These are phyloP conservation scores for Nicotiana attenuata DNA, from an alignment of 257 asterid genomes.

Conservation along the genomic window DNA sequence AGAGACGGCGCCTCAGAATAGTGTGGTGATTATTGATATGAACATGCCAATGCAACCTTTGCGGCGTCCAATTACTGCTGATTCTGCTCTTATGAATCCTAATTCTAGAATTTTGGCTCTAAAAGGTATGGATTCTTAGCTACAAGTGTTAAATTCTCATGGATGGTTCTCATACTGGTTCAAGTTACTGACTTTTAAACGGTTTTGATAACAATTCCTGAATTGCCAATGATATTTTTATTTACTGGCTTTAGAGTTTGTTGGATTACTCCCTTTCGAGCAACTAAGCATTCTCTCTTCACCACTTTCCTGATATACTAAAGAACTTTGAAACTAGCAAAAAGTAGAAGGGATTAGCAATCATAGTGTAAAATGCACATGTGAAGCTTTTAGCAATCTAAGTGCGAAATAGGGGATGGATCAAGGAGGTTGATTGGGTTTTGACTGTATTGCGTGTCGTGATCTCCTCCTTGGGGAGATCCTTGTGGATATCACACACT, in stretches of 20 bases:
- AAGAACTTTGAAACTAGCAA: not conserved
- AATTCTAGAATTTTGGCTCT: slow-evolving; percentile 80
- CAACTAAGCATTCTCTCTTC: not conserved
- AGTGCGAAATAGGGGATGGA: not conserved
- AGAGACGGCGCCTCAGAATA: slow-evolving; percentile 92
- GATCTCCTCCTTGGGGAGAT: not conserved
- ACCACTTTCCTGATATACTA: not conserved
- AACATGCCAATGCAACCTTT: slow-evolving; percentile 94
- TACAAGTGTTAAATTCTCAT: not conserved
- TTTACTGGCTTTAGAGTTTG: not conserved
- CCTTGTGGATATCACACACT: not conserved
- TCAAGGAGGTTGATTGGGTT: not conserved
- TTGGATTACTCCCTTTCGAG: not conserved
- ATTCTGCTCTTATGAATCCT: slow-evolving; percentile 99
- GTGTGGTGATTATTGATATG: slow-evolving; percentile 94
- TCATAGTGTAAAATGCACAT: not conserved
- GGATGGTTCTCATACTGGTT: not conserved
- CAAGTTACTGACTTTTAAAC: slow-evolving; percentile 2
- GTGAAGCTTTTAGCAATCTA: not conserved
- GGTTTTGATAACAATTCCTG: not conserved
- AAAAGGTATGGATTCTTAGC: slow-evolving; percentile 53
- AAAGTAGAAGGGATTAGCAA: not conserved
- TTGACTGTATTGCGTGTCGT: not conserved
- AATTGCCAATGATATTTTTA: not conserved
- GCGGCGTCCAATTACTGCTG: slow-evolving; percentile 97